phyloP scores from a whole-genome alignment of 2,329 filamentous ascomycete species.

The Alternaria dauci region DNA sequence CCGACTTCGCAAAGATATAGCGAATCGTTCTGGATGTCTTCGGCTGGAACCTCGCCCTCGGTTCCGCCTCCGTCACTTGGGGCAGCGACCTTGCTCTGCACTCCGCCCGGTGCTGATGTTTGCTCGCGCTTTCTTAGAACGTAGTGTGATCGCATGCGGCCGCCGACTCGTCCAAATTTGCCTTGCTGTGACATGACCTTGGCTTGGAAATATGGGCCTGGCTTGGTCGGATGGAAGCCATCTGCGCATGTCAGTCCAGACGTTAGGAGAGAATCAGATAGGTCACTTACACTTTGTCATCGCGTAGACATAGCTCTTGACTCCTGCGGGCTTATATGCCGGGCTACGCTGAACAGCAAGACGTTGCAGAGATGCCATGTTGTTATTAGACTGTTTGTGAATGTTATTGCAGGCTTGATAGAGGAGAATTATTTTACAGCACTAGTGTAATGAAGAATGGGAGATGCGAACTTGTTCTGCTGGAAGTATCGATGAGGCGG shows the following conservation, averaged over 20 bases:
- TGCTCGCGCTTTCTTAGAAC: constrained; percentile 26
- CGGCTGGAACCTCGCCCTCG: constrained; percentile 29
- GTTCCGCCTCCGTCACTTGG: not conserved
- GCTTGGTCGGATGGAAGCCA: constrained; percentile 37
- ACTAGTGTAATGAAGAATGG: not conserved
- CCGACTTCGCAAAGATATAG: constrained; percentile 62
- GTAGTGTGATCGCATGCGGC: constrained; percentile 33
- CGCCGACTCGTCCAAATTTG: constrained; percentile 32
- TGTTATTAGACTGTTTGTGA: not conserved
- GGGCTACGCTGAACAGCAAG: constrained; percentile 27
- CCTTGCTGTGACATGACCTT: constrained; percentile 31
- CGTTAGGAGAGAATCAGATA: not conserved
- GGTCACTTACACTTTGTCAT: constrained; percentile 26
- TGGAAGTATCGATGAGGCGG: not conserved
- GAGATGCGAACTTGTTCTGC: not conserved
- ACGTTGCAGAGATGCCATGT: constrained; percentile 28
- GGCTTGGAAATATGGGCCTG: constrained; percentile 34
- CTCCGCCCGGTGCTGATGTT: constrained; percentile 1
- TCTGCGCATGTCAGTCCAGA: constrained; percentile 15
- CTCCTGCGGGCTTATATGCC: constrained; percentile 30
- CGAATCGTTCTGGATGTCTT: constrained; percentile 37
- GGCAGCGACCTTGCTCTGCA: constrained; percentile 9
- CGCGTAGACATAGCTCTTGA: constrained; percentile 27
- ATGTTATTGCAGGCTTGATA: not conserved
- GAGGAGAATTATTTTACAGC: not conserved